A percentile compares a stretch with the other conserved stretches of the same genome.
These are phyloP conservation scores for Tribonema minus DNA, from an alignment of 108 stramenopile species.

Conservation along the genomic window DNA sequence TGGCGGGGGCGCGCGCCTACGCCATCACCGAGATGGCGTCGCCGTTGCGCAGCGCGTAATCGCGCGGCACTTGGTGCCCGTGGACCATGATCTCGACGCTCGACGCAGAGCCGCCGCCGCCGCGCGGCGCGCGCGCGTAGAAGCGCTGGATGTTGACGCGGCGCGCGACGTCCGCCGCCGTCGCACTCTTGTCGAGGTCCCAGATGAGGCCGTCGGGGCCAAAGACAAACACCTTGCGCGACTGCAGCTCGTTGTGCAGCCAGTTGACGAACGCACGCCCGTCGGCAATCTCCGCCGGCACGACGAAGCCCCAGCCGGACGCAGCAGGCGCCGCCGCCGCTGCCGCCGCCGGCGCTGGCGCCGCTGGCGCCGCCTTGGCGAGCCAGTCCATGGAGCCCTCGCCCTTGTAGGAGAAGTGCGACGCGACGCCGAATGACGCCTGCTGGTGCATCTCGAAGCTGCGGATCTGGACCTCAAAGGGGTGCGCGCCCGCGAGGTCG, in stretches of 20 bases:
- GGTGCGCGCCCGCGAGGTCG: neutral
- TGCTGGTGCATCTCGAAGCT: slow-evolving; percentile 38
- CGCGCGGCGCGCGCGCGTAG: neutral
- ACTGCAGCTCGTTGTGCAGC: slow-evolving; percentile 23
- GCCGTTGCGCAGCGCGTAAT: too few species aligned
- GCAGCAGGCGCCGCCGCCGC: too few species aligned
- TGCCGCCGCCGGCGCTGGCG: too few species aligned
- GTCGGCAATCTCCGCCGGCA: slow-evolving; percentile 9
- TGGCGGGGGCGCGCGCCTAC: too few species aligned
- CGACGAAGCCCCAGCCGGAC: too few species aligned
- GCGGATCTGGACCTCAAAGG: slow-evolving; percentile 35
- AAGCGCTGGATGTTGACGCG: slow-evolving; percentile 2
- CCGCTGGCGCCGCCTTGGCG: too few species aligned
- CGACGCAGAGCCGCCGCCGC: neutral
- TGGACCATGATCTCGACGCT: too few species aligned
- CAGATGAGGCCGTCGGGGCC: slow-evolving; percentile 40
- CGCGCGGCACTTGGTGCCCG: too few species aligned
- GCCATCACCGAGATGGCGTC: too few species aligned
- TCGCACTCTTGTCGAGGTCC: slow-evolving; percentile 36
- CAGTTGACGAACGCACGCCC: slow-evolving; percentile 23
- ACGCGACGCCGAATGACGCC: slow-evolving; percentile 45
- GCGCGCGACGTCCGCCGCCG: slow-evolving; percentile 8
- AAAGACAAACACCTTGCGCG: slow-evolving; percentile 37
- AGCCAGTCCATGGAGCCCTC: too few species aligned
- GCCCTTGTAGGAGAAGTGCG: slow-evolving; percentile 50